Evolutionary conservation across 257 asterid species (phyloP).

Genomic region (Leptodermis oblonga): DNA sequence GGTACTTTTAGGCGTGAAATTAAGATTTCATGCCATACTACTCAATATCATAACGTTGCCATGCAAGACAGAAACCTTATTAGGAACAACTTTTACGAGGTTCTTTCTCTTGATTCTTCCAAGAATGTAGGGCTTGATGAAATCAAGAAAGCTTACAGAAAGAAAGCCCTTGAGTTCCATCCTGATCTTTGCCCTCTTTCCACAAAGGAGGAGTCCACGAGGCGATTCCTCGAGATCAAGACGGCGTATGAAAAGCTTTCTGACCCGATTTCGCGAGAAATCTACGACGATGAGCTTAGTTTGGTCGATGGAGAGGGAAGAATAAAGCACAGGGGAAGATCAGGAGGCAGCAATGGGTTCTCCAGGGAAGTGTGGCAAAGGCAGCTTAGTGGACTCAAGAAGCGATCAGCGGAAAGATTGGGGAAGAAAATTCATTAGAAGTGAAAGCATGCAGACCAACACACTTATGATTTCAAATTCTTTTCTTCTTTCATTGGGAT

Average conservation of each 20-base stretch:
- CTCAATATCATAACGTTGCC: background rate
- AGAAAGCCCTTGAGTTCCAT: conserved; percentile 41
- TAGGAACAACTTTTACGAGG: conserved; percentile 30
- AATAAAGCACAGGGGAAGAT: background rate
- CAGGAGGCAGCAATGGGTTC: background rate
- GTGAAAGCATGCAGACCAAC: no score
- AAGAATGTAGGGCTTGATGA: conserved; percentile 37
- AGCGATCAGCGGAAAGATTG: conserved; percentile 28
- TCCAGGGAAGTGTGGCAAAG: conserved; percentile 45
- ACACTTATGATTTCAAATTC: background rate
- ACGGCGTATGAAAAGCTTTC: conserved; percentile 45
- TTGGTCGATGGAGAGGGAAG: conserved; percentile 9
- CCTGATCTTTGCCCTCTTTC: conserved; percentile 37
- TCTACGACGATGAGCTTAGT: conserved; percentile 32
- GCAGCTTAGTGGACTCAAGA: conserved; percentile 41
- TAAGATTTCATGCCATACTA: background rate
- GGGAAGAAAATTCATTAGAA: conserved; percentile 13
- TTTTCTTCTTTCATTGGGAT: background rate
- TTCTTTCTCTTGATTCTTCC: conserved; percentile 34
- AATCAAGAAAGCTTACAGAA: conserved; percentile 48
- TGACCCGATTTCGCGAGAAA: conserved; percentile 31
- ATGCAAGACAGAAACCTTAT: conserved; percentile 7
- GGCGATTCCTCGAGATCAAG: conserved; percentile 36
- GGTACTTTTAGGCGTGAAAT: background rate
- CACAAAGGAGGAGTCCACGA: conserved; percentile 33